Evolutionary conservation across 2,329 filamentous ascomycete genomes (phyloP).

Genomic region (Fonsecaea pedrosoi): DNA sequence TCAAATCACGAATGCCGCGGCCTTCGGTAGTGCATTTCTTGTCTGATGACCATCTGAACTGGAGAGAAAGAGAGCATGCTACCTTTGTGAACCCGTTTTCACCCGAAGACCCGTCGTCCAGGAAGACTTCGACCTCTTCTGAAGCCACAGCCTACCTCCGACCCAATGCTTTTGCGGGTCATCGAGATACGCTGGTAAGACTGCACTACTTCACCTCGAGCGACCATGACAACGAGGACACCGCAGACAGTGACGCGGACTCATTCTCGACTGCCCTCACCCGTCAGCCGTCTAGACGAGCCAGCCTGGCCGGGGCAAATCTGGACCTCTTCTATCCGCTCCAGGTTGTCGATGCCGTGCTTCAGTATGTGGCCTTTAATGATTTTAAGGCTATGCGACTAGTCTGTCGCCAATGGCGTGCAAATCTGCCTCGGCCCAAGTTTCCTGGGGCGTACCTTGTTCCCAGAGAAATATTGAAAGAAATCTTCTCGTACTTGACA

Average conservation of each 20-base stretch:
- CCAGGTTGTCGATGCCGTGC: constrained; percentile 25
- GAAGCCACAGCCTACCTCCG: constrained; percentile 30
- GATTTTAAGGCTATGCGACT: constrained; percentile 37
- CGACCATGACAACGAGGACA: constrained; percentile 2
- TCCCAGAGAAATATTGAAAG: constrained; percentile 58
- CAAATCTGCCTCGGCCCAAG: constrained; percentile 26
- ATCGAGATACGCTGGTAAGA: constrained; percentile 40
- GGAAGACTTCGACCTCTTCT: constrained; percentile 28
- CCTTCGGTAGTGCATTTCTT: constrained; percentile 26
- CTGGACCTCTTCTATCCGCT: constrained; percentile 26
- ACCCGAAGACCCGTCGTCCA: constrained; percentile 14
- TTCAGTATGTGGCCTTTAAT: constrained; percentile 29
- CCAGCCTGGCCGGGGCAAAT: constrained; percentile 8
- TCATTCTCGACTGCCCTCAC: constrained; percentile 11
- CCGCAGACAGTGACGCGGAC: constrained; percentile 6
- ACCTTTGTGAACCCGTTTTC: constrained; percentile 28
- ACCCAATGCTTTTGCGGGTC: constrained; percentile 32
- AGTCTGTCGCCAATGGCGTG: constrained; percentile 36
- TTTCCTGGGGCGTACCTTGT: constrained; percentile 34
- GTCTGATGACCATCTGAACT: constrained; percentile 25
- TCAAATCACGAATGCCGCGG: background rate
- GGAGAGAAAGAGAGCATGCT: constrained; percentile 11
- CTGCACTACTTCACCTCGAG: constrained; percentile 10
- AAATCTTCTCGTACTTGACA: constrained; percentile 54
- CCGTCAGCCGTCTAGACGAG: constrained; percentile 6